These are phyloP conservation scores for Tetracladium setigerum DNA, from an alignment of 495 filamentous ascomycete genomes.

Conservation along the genomic window DNA sequence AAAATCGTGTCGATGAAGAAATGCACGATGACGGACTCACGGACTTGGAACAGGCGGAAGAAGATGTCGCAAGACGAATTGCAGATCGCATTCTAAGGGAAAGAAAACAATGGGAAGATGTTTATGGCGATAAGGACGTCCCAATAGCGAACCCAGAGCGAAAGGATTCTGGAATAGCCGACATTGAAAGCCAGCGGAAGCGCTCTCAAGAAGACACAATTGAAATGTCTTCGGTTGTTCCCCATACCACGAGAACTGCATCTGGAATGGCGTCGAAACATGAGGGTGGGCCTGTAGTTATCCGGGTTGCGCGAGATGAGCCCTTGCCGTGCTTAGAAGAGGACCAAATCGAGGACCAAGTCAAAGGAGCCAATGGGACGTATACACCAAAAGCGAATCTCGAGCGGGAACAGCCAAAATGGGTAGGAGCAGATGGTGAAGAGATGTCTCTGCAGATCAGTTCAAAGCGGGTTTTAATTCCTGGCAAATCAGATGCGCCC, in stretches of 20 bases:
- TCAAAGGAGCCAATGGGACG: too few species aligned
- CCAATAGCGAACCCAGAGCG: constrained; percentile 6
- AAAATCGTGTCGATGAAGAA: constrained; percentile 48
- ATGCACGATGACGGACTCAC: constrained; percentile 49
- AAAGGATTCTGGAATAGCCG: constrained; percentile 45
- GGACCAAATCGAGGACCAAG: constrained; percentile 18
- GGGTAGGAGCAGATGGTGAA: constrained; percentile 26
- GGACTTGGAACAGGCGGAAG: constrained; percentile 62
- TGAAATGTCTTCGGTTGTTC: constrained; percentile 27
- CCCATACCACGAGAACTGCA: constrained; percentile 20
- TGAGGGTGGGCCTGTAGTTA: constrained; percentile 25
- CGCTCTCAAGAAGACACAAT: constrained; percentile 24
- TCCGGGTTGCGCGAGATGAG: constrained; percentile 32
- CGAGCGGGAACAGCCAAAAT: constrained; percentile 14
- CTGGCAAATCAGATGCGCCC: constrained; percentile 20
- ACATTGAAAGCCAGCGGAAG: constrained; percentile 44
- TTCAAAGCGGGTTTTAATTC: constrained; percentile 13
- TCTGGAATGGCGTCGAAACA: constrained; percentile 24
- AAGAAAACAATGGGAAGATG: constrained; percentile 69
- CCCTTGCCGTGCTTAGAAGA: constrained; percentile 9
- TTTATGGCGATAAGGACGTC: constrained; percentile 53
- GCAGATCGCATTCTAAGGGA: constrained; percentile 63
- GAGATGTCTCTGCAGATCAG: constrained; percentile 13
- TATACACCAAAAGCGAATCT: too few species aligned
- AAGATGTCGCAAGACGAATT: constrained; percentile 55